Evolutionary conservation across 148 eudicot genomes (phyloP), one percentile per base, ranked within the genome.

Genomic region (Rhododendron griersonianum): DNA sequence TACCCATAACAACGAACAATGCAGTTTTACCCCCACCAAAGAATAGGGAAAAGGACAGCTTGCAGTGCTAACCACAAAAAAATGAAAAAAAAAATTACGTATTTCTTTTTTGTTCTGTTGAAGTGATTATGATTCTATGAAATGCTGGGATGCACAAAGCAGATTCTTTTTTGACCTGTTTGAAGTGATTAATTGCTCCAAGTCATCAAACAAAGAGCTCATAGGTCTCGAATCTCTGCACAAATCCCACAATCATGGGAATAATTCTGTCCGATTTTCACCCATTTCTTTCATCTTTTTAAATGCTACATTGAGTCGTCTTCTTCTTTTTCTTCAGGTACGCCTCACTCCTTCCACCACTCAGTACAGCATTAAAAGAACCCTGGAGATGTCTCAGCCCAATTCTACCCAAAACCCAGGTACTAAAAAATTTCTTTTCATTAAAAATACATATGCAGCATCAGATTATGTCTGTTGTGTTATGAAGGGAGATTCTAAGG

Each of bases 391-490:
- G 87, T 47, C 89, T 75, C 87, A 81, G 39, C 84, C 79, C 10
- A 80, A 14, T 80, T 84, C 88, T 37, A 35, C 83, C 69, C 85
- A 81, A 82, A 81, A 84, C 77, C 75, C 90, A 61, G 88, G 90
- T 84, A 48, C 7, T 10, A 61, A 80, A 35, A 53, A 33, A 18
- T 16, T 76, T 16, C 51, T 3, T 14, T 37, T 28, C 6, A 13
- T 63, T 14, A 35, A 69, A 4, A 80, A 47, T 2, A 41, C 5
- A 11, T 63, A 63, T 23, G 69, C 28, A 21, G 28, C 11, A 63
- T 23, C 25, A 23, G 25, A 7, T 2, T 63, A 13, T 0, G 18
- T 7, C 8, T 9, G 2, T 3, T 59, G 9, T 59, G 33, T 50
- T n/a, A 11, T 45, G 28, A 55, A 55, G 51, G 51, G 51, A 48